Evolutionary conservation across 2,329 filamentous ascomycete species (phyloP).

Genomic region (Plenodomus tracheiphilus): DNA sequence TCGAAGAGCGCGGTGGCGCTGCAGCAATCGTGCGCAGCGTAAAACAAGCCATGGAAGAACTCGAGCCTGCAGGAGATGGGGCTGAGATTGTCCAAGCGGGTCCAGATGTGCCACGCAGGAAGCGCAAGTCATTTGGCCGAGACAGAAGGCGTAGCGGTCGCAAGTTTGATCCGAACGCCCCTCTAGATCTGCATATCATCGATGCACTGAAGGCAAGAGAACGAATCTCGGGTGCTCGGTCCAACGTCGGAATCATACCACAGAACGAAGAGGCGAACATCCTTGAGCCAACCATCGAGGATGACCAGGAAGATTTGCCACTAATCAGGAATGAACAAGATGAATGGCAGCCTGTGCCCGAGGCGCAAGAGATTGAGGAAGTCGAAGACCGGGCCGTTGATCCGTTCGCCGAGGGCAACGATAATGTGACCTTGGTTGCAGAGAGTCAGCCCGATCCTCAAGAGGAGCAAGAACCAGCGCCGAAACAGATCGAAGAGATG

Average conservation of each 20-base stretch:
- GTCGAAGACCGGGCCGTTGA: background rate
- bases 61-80: conserved; percentile 7
- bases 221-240: conserved; percentile 17
- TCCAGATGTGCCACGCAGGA: conserved; percentile 24
- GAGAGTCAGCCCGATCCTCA: conserved; percentile 1
- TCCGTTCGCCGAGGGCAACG: background rate
- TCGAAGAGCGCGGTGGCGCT: conserved; percentile 51
- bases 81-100: conserved; percentile 3
- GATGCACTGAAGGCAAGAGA: conserved; percentile 25
- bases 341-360: conserved; percentile 4
- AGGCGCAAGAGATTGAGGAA: conserved; percentile 3
- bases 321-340: conserved; percentile 9
- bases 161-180: conserved; percentile 34
- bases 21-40: conserved; percentile 42
- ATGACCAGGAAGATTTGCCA: conserved; percentile 4
- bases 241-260: conserved; percentile 8
- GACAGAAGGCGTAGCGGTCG: conserved; percentile 33
- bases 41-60: conserved; percentile 22
- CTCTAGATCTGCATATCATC: conserved; percentile 24
- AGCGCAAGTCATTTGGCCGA: conserved; percentile 31
- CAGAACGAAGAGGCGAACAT: conserved; percentile 10
- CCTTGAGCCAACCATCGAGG: conserved; percentile 5
- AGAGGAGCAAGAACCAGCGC: background rate
- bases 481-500: conserved; percentile 1
- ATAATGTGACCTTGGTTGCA: background rate